These are phyloP conservation scores for Sparassis latifolia DNA, from an alignment of 1,284 basidiomycete genomes.

Conservation along the genomic window DNA sequence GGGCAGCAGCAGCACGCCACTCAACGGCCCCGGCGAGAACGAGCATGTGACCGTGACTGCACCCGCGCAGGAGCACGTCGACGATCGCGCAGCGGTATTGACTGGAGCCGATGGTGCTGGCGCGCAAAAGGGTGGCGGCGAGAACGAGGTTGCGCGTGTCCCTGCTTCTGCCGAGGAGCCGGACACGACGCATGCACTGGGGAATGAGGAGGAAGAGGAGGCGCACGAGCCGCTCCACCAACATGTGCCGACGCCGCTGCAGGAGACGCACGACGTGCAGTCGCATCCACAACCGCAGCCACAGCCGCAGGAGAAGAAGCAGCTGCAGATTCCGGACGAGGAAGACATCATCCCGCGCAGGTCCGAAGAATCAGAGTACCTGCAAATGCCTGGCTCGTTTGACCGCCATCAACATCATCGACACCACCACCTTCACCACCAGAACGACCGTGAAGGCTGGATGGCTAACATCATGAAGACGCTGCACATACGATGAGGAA, in stretches of 20 bases:
- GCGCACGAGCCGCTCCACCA: conserved; percentile 18
- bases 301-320: too few species aligned
- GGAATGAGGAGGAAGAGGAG: conserved; percentile 15
- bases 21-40: conserved; percentile 21
- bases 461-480: too few species aligned
- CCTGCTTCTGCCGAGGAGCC: conserved; percentile 6
- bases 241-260: conserved; percentile 14
- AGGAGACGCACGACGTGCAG: conserved; percentile 7
- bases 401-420: too few species aligned
- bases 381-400: too few species aligned
- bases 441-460: too few species aligned
- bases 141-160: not conserved
- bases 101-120: not conserved
- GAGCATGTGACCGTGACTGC: conserved; percentile 21
- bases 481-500: too few species aligned
- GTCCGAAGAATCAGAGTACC: too few species aligned
- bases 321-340: too few species aligned
- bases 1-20: not conserved
- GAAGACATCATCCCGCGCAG: too few species aligned
- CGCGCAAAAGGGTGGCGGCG: conserved; percentile 3
- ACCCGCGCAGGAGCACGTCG: conserved; percentile 8
- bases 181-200: conserved; percentile 14
- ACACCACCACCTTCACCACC: too few species aligned
- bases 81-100: conserved; percentile 13
- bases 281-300: not conserved